Evolutionary conservation across 2,329 filamentous ascomycete species (phyloP).

Genomic region (Cladophialophora carrionii): DNA sequence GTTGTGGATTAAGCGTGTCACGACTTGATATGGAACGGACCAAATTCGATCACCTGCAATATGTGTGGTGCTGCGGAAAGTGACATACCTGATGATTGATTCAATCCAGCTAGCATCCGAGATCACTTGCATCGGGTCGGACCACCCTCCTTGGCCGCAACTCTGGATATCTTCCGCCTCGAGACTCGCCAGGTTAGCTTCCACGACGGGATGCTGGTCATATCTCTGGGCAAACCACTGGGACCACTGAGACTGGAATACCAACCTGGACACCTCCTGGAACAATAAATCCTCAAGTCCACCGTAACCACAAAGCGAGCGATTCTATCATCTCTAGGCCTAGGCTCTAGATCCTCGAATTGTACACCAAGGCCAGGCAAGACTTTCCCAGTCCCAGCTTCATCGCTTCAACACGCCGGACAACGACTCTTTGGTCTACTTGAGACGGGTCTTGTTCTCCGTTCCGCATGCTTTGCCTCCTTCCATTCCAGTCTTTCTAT

Average conservation of each 20-base stretch:
- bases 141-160: neutral
- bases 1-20: slow-evolving; percentile 79
- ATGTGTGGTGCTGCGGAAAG: neutral
- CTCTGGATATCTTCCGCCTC: neutral
- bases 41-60: neutral
- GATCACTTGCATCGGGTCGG: neutral
- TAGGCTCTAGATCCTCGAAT: neutral
- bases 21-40: slow-evolving; percentile 53
- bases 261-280: neutral
- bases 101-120: neutral
- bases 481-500: neutral
- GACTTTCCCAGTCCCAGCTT: neutral
- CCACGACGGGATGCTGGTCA: neutral
- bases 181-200: neutral
- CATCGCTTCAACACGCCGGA: neutral
- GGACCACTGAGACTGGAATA: neutral
- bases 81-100: neutral
- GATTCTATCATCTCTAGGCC: neutral
- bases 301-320: neutral
- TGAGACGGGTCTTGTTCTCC: neutral
- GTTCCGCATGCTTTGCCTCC: neutral
- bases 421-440: neutral
- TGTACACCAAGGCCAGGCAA: neutral
- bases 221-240: neutral
- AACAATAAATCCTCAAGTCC: neutral